These are phyloP conservation scores for Ustilaginoidea virens DNA, from an alignment of 2,329 filamentous ascomycete species.

Conservation along the genomic window DNA sequence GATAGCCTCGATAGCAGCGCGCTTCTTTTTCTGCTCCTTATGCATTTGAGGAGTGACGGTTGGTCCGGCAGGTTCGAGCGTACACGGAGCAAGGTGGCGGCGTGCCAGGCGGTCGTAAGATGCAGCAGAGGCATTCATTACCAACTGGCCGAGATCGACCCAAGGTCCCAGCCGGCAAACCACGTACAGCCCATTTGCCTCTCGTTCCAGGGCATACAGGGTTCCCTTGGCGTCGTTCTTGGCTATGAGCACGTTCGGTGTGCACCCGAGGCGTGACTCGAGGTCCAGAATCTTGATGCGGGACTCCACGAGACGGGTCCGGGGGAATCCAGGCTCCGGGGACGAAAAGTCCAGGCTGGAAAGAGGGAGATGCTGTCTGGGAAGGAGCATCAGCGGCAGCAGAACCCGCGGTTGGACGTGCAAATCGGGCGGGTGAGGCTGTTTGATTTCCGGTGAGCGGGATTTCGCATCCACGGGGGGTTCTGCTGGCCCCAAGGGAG, in stretches of 20 bases:
- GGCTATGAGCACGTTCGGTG: slow-evolving; percentile 43
- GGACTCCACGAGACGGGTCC: slow-evolving; percentile 43
- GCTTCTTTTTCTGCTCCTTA: slow-evolving; percentile 37
- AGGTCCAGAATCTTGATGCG: slow-evolving; percentile 48
- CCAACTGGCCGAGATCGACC: slow-evolving; percentile 43
- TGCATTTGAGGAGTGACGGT: slow-evolving; percentile 30
- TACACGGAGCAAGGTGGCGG: slow-evolving; percentile 7
- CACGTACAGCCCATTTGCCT: slow-evolving; percentile 44
- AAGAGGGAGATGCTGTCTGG: slow-evolving; percentile 44
- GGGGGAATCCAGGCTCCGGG: slow-evolving; percentile 32
- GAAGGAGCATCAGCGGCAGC: slow-evolving; percentile 45
- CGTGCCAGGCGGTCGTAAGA: slow-evolving; percentile 15
- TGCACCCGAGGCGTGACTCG: slow-evolving; percentile 40
- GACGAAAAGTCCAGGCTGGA: slow-evolving; percentile 42
- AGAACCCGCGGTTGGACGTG: slow-evolving; percentile 37
- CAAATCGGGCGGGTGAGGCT: slow-evolving; percentile 42
- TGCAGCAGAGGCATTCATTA: slow-evolving; percentile 27
- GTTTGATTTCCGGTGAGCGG: slow-evolving; percentile 7
- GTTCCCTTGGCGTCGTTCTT: slow-evolving; percentile 37
- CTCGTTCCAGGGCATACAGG: slow-evolving; percentile 50
- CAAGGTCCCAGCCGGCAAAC: slow-evolving; percentile 53
- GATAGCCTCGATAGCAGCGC: slow-evolving; percentile 45
- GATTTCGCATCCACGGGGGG: too few species aligned
- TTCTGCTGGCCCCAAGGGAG: too few species aligned
- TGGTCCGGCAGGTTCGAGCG: slow-evolving; percentile 9